Evolutionary conservation across 345 rosid genomes (phyloP), one percentile per base, ranked within the genome.

Genomic region (Corchorus olitorius): DNA sequence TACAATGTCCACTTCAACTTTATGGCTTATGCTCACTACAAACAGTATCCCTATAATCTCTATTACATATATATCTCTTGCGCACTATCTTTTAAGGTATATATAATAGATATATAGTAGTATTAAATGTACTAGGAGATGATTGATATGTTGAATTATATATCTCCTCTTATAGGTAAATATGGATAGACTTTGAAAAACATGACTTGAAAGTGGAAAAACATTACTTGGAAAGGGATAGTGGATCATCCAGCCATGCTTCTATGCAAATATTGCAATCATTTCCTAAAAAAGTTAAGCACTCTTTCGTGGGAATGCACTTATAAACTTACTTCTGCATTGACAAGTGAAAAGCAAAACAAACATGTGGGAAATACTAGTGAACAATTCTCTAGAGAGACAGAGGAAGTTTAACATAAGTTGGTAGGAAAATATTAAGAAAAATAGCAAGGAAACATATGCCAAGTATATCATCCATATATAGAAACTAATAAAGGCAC

Each of bases 211-310:
- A 48, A 58, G 70, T 55, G 65, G 65, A 43, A 72, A 59, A 58
- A 22, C 76, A 72, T 58, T 58, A 20, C 6, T 39, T 41, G 14
- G 55, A 37, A 14, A 52, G 49, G 59, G 75, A 58, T 60, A 58
- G 74, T 76, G 76, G 75, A 65, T 46, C 67, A 71, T 63, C 60
- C 78, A 37, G 27, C 27, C 27, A 27, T 48, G 72, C 14, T 69
- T 53, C 77, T 39, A 6, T 27, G 27, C 27, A 27, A 27, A 27
- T 68, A 60, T 61, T 67, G 27, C 60, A 69, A 61, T 77, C 83
- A 77, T 53, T 53, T 76, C 65, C n/a, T 37, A 34, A 67, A 70
- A 65, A 70, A 65, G 72, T 62, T 62, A 69, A 41, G 56, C 60
- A 50, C 15, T 52, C 45, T 50, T 45, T 12, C 52, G 64, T 54